Conservation (phyloP, 2,329 filamentous ascomycete genomes). For the Colletotrichum tofieldiae region DNA sequence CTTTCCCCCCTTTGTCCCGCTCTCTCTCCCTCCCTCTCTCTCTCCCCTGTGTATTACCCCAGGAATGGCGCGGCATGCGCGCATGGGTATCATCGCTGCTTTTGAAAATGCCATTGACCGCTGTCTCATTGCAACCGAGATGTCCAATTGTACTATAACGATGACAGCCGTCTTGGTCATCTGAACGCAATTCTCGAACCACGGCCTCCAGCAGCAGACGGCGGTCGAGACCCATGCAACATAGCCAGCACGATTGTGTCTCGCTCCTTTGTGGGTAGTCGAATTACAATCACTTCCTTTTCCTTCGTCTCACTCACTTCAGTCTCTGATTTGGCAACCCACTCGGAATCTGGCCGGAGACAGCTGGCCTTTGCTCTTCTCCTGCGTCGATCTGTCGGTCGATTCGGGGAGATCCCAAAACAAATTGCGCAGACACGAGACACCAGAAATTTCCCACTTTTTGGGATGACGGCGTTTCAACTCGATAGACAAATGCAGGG, state of each 20-base stretch:
- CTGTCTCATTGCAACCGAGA: background rate
- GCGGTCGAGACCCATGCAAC: background rate
- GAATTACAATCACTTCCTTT: background rate
- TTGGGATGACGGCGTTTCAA: conserved; percentile 18
- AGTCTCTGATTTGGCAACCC: background rate
- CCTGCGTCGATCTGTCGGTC: background rate
- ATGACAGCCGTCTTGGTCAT: background rate
- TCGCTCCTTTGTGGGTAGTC: background rate
- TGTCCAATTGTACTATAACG: background rate
- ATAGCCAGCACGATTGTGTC: background rate
- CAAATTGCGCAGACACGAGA: conserved; percentile 13
- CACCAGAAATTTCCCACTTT: background rate
- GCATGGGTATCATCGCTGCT: background rate
- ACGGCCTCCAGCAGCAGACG: background rate
- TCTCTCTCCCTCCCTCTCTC: background rate
- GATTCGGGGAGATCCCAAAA: background rate
- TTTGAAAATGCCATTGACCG: background rate
- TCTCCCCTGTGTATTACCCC: no score
- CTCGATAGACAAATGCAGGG: background rate
- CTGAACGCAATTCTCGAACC: no score
- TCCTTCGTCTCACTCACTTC: background rate
- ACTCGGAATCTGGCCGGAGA: conserved; percentile 7
- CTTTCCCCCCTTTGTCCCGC: background rate
- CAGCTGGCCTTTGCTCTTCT: background rate
- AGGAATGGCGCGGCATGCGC: background rate